phyloP scores from a whole-genome alignment of 352 stramenopile genomes.

The Thraustochytrium sp. region DNA sequence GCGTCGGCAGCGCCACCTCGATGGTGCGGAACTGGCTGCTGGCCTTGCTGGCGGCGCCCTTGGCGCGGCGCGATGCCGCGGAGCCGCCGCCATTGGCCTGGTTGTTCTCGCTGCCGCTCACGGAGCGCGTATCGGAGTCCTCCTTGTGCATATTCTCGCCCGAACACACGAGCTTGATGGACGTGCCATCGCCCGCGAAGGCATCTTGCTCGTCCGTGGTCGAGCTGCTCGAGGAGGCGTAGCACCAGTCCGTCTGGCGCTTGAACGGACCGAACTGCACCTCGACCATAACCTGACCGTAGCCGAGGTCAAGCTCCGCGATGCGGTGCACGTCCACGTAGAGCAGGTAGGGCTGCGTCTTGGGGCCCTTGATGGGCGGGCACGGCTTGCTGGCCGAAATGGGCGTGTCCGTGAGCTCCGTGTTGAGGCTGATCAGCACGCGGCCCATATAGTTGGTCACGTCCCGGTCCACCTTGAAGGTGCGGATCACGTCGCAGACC shows the following conservation, averaged over 20 bases:
- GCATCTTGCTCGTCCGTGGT: not conserved
- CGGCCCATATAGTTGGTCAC: constrained; percentile 33
- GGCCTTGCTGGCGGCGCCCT: too few species aligned
- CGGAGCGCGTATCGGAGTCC: not conserved
- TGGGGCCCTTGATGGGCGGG: constrained; percentile 22
- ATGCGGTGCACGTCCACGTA: constrained; percentile 7
- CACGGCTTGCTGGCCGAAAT: not conserved
- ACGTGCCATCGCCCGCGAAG: not conserved
- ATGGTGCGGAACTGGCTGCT: constrained; percentile 26
- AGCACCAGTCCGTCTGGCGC: constrained; percentile 2
- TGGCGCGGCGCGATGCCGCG: too few species aligned
- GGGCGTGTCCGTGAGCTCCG: not conserved
- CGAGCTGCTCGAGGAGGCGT: too few species aligned
- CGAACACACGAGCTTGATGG: not conserved
- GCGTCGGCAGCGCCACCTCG: not conserved
- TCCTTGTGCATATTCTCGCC: not conserved
- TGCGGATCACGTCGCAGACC: constrained; percentile 31
- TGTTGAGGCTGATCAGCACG: constrained; percentile 21
- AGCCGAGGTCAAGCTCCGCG: not conserved
- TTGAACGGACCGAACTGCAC: constrained; percentile 12
- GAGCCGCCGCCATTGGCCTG: not conserved
- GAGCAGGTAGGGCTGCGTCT: not conserved
- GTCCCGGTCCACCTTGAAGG: constrained; percentile 1
- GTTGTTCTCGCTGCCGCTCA: not conserved
- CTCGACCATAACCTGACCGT: constrained; percentile 11